phyloP scores from a whole-genome alignment of 345 rosid species.

The Eucalyptus virginea region DNA sequence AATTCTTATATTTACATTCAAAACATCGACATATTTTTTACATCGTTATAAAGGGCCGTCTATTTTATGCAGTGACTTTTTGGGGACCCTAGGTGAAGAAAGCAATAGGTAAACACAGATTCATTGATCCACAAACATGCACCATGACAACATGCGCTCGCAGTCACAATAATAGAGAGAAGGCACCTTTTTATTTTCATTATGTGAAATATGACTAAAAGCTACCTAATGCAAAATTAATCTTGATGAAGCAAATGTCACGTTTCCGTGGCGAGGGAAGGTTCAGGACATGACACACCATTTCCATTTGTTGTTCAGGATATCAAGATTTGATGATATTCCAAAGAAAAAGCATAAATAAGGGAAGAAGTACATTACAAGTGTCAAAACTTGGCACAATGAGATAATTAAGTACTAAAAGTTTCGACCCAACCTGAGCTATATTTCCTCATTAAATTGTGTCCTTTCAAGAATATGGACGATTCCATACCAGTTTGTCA shows the following conservation, averaged over 20 bases:
- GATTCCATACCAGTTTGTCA: no score
- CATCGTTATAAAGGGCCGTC: neutral
- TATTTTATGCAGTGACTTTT: neutral
- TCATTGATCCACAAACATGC: no score
- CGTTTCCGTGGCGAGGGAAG: no score
- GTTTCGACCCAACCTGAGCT: no score
- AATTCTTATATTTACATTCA: no score
- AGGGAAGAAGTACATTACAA: neutral
- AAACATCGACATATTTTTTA: no score
- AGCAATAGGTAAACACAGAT: neutral
- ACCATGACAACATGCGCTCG: neutral
- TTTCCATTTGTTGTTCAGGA: conserved; percentile 65
- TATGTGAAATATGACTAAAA: neutral
- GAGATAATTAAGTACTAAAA: no score
- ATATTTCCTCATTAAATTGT: no score
- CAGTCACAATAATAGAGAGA: neutral
- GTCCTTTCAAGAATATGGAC: no score
- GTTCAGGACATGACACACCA: conserved; percentile 1
- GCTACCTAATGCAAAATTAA: neutral
- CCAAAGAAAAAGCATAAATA: neutral
- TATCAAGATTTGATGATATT: conserved; percentile 46
- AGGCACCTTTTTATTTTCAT: neutral
- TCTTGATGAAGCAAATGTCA: no score
- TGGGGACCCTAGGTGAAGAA: neutral
- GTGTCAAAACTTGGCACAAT: no score